Evolutionary conservation across 257 asterid species (phyloP).

Genomic region (Solanum lycopersicoides): DNA sequence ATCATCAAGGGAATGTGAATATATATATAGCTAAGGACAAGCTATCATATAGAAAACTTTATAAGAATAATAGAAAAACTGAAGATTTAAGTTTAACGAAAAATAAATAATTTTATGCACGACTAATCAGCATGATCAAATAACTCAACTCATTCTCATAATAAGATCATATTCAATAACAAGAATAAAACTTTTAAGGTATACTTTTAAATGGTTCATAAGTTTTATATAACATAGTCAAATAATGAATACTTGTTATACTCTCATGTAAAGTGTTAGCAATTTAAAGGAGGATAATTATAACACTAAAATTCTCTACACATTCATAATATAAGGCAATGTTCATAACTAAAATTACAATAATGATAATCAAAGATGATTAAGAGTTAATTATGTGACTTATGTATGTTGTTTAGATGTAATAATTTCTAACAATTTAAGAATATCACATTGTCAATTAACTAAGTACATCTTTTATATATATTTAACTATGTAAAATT

Average conservation of each 20-base stretch:
- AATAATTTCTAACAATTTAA: background rate
- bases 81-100: background rate
- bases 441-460: background rate
- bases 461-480: background rate
- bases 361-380: background rate
- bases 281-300: background rate
- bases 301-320: background rate
- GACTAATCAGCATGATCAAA: background rate
- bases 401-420: background rate
- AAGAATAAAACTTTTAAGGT: background rate
- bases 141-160: background rate
- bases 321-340: no score
- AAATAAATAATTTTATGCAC: background rate
- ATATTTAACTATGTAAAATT: no score
- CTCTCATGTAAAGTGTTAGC: background rate
- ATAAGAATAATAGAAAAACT: no score
- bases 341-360: background rate
- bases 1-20: background rate
- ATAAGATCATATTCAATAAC: background rate
- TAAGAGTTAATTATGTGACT: background rate
- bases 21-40: no score
- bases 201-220: background rate
- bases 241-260: background rate
- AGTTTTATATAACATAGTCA: background rate
- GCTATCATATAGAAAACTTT: no score